A percentile compares a stretch with the other conserved stretches of the same genome.
Evolutionary conservation across 169 alveolate genomes (phyloP).

Genomic region (Eimeria necatrix): DNA sequence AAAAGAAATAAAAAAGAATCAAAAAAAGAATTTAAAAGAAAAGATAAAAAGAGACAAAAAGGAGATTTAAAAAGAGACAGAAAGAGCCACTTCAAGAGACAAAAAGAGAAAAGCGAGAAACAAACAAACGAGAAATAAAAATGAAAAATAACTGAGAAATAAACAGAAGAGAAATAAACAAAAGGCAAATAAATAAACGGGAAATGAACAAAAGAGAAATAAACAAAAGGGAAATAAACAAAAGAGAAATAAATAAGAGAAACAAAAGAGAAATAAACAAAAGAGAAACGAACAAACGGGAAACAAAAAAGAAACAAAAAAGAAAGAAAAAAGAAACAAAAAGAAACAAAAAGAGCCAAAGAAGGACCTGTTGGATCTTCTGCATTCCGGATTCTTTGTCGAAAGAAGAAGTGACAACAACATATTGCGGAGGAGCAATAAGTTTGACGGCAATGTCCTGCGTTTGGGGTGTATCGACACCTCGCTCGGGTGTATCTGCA

Average conservation of each 20-base stretch:
- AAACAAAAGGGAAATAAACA: too few relatives aligned
- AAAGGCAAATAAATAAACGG: too few relatives aligned
- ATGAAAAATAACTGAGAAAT: too few relatives aligned
- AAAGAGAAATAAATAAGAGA: not conserved
- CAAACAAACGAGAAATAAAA: too few relatives aligned
- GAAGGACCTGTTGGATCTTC: conserved; percentile 63
- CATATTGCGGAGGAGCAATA: conserved; percentile 82
- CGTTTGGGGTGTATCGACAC: not conserved
- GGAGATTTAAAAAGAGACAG: too few relatives aligned
- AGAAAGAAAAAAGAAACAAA: not conserved
- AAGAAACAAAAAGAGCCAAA: not conserved
- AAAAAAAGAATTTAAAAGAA: too few relatives aligned
- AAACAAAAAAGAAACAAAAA: not conserved
- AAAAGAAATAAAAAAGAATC: conserved; percentile 1
- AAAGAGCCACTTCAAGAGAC: too few relatives aligned
- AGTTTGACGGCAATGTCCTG: conserved; percentile 49
- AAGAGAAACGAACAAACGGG: not conserved
- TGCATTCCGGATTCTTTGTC: conserved; percentile 81
- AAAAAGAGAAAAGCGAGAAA: too few relatives aligned
- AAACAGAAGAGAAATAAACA: too few relatives aligned
- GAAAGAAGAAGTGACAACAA: conserved; percentile 77
- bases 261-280: too few relatives aligned
- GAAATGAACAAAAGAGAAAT: too few relatives aligned
- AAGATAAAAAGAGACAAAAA: too few relatives aligned
- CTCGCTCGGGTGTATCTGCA: conserved; percentile 3